Conservation (phyloP, 2,329 filamentous ascomycete species). For the Paecilomyces formosus region DNA sequence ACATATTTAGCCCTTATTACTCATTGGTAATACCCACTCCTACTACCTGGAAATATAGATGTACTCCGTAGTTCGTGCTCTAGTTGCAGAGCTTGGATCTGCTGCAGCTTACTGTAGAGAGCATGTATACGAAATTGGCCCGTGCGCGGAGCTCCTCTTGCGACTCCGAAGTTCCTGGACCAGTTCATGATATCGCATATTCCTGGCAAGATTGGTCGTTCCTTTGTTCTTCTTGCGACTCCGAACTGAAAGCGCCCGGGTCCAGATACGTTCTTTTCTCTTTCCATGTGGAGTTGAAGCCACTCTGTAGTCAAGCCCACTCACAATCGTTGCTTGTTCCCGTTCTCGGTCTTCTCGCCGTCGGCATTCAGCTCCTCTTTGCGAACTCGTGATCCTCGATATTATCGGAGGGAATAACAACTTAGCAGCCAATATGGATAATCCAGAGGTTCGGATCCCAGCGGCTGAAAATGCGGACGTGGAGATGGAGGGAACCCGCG, state of each 20-base stretch:
- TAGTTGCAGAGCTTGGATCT: neutral
- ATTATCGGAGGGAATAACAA: neutral
- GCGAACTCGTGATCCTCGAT: neutral
- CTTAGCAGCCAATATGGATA: neutral
- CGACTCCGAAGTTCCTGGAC: neutral
- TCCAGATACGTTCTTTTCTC: neutral
- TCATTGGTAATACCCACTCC: too few species aligned
- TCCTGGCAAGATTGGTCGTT: neutral
- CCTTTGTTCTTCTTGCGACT: neutral
- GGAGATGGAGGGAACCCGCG: constrained; percentile 17
- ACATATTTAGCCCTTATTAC: too few species aligned
- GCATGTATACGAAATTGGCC: neutral
- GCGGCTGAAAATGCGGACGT: constrained; percentile 13
- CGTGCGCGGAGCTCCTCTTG: neutral
- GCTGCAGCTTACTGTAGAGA: neutral
- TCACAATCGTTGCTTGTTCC: neutral
- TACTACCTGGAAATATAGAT: too few species aligned
- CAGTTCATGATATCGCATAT: neutral
- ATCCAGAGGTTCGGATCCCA: constrained; percentile 7
- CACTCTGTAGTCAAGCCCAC: neutral
- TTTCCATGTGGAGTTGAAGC: neutral
- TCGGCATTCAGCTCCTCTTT: neutral
- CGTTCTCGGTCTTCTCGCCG: neutral
- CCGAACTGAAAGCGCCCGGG: neutral
- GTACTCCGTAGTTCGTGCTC: too few species aligned